Conservation (phyloP, 768 basidiomycete genomes). For the Termitomyces sp. region DNA sequence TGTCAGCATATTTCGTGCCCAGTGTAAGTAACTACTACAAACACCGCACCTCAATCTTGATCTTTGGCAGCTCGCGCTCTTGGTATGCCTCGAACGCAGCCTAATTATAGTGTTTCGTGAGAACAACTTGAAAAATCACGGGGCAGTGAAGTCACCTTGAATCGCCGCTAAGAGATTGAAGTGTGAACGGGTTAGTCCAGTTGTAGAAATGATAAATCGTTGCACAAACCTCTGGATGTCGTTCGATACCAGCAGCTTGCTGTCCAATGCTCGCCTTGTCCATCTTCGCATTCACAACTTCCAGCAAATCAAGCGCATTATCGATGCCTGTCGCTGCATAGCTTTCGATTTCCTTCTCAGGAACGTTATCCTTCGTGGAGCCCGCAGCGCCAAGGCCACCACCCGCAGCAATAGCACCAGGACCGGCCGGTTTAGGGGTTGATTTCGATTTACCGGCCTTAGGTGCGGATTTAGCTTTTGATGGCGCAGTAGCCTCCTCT, state of each 20-base stretch:
- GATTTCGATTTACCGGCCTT: constrained; percentile 62
- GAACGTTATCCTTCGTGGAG: constrained; percentile 20
- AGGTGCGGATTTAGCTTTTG: constrained; percentile 61
- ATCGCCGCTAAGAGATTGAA: constrained; percentile 60
- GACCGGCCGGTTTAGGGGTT: constrained; percentile 65
- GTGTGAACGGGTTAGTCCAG: constrained; percentile 9
- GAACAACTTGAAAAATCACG: constrained; percentile 4
- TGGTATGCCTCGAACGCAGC: constrained; percentile 89
- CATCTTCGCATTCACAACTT: constrained; percentile 87
- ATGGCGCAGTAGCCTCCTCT: constrained; percentile 65
- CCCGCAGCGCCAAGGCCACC: constrained; percentile 36
- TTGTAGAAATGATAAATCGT: background rate
- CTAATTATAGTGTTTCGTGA: constrained; percentile 30
- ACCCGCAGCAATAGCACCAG: constrained; percentile 83
- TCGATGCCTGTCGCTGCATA: constrained; percentile 87
- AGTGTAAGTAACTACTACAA: background rate
- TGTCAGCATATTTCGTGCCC: background rate
- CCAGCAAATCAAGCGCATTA: constrained; percentile 84
- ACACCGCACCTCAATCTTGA: constrained; percentile 63
- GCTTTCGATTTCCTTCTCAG: constrained; percentile 51
- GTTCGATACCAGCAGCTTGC: constrained; percentile 83
- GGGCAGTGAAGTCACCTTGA: constrained; percentile 55
- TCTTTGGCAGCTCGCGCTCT: constrained; percentile 80
- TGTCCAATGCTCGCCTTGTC: constrained; percentile 90
- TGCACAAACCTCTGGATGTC: constrained; percentile 78